phyloP scores from a whole-genome alignment of 2,329 filamentous ascomycete genomes.

The Reticulascus tulasneorum region DNA sequence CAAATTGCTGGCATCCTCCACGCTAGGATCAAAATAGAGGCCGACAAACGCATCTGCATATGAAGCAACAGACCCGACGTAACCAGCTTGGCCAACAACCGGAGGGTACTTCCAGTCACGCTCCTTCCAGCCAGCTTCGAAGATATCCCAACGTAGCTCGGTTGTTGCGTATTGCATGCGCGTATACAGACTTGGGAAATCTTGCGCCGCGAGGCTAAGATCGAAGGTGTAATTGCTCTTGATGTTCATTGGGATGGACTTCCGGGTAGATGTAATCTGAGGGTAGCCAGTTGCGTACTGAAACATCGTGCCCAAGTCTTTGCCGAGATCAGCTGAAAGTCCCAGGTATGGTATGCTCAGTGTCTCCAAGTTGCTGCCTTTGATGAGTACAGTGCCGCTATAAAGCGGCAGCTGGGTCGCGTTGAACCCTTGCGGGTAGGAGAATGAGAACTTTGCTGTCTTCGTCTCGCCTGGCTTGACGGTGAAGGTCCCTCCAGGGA shows the following conservation, averaged over 20 bases:
- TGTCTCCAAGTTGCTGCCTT: slow-evolving; percentile 26
- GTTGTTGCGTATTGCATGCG: slow-evolving; percentile 19
- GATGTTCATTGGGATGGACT: slow-evolving; percentile 6
- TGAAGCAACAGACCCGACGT: slow-evolving; percentile 37
- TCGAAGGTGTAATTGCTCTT: slow-evolving; percentile 24
- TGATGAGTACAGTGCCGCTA: slow-evolving; percentile 28
- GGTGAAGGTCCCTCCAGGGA: slow-evolving; percentile 1
- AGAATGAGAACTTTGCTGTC: slow-evolving; percentile 6
- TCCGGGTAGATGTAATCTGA: slow-evolving; percentile 5
- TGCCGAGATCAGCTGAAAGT: slow-evolving; percentile 6
- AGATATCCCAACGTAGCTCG: slow-evolving; percentile 30
- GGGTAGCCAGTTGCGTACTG: slow-evolving; percentile 6
- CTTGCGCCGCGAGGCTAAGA: slow-evolving; percentile 16
- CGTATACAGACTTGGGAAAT: slow-evolving; percentile 21
- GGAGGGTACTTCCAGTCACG: slow-evolving; percentile 38
- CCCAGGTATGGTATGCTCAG: slow-evolving; percentile 29
- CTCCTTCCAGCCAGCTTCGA: slow-evolving; percentile 32
- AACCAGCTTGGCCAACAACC: slow-evolving; percentile 30
- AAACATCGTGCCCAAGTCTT: slow-evolving; percentile 9
- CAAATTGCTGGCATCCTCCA: slow-evolving; percentile 33
- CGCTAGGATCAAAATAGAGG: slow-evolving; percentile 28
- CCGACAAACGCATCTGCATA: slow-evolving; percentile 29
- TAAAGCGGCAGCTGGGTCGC: slow-evolving; percentile 26
- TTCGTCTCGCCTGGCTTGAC: slow-evolving; percentile 9
- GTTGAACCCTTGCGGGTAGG: slow-evolving; percentile 10